These are phyloP conservation scores for Leccinum rimulosum DNA, from an alignment of 768 basidiomycete species.

Conservation along the genomic window DNA sequence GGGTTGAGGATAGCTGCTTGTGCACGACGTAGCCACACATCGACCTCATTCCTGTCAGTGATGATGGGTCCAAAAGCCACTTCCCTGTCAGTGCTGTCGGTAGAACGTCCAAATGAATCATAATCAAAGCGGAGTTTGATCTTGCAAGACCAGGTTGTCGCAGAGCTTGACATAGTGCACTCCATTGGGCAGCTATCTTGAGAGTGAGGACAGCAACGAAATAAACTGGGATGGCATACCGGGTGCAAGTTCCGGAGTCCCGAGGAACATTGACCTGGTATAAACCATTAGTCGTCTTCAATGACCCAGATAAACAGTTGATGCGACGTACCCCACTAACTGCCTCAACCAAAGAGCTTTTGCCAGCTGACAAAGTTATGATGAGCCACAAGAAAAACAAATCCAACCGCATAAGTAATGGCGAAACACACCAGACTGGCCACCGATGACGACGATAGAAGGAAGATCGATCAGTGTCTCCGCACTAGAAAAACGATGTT, in stretches of 20 bases:
- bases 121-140: constrained; percentile 41
- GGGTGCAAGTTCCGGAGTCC: constrained; percentile 59
- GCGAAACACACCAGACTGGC: constrained; percentile 46
- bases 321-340: constrained; percentile 46
- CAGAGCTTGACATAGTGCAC: constrained; percentile 44
- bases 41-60: constrained; percentile 32
- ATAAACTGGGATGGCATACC: constrained; percentile 30
- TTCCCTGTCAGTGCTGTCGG: constrained; percentile 3
- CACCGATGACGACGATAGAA: constrained; percentile 54
- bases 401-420: neutral
- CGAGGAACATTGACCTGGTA: constrained; percentile 57
- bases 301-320: neutral
- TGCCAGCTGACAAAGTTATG: constrained; percentile 41
- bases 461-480: constrained; percentile 43
- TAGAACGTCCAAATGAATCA: constrained; percentile 26
- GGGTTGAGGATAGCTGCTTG: constrained; percentile 45
- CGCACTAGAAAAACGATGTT: constrained; percentile 30
- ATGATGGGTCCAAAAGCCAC: constrained; percentile 33
- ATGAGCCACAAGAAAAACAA: neutral
- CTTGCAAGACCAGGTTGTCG: constrained; percentile 41
- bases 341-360: constrained; percentile 59
- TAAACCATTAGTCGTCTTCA: neutral
- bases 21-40: constrained; percentile 44
- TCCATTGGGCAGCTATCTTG: constrained; percentile 50
- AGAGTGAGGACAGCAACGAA: neutral